Evolutionary conservation across 306 rosid genomes (phyloP), one percentile per base, ranked within the genome.

Genomic region (Cucumis hystrix): DNA sequence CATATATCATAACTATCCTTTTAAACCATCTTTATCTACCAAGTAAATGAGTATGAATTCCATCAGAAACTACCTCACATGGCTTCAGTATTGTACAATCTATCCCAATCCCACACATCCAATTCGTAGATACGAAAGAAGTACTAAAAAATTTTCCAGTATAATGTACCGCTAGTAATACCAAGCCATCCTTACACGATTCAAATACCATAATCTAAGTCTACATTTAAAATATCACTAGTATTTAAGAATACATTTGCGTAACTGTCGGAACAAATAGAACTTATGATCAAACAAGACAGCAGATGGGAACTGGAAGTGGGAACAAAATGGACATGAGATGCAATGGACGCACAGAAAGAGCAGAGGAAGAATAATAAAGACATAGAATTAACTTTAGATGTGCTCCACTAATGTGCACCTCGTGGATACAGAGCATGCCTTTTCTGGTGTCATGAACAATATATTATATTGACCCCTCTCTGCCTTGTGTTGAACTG

Each of bases 391-490:
- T 49, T 25, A n/a, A 57, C 16, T 14, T 25, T 49, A 16, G 15
- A 14, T 25, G 39, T 9, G 57, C 41, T 23, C 55, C 59, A 71
- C 13, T 21, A 71, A 71, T 71, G 8, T 28, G 17, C 82, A 93
- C 98, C 98, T 91, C 64, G 35, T 80, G 45, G 98, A 87, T 83
- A 91, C 80, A 81, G 77, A 25, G 79, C 93, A 91, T 17, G 98
- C 98, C 85, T 91, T 93, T 81, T 91, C 97, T 17, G 98, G 98
- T 52, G 98, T 93, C 98, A 93, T 89, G 87, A 84, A 91, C 75
- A 93, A 80, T 80, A 93, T 79, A 74, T 89, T 89, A 83, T 88
- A 93, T 49, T 89, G 89, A 80, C 98, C 98, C 10, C 14, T 83
- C 85, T 93, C 97, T 25, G 98, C 98, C 83, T 79, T 88, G 64